Evolutionary conservation across 140 eudicot genomes (phyloP).

Genomic region (Stevia rebaudiana): DNA sequence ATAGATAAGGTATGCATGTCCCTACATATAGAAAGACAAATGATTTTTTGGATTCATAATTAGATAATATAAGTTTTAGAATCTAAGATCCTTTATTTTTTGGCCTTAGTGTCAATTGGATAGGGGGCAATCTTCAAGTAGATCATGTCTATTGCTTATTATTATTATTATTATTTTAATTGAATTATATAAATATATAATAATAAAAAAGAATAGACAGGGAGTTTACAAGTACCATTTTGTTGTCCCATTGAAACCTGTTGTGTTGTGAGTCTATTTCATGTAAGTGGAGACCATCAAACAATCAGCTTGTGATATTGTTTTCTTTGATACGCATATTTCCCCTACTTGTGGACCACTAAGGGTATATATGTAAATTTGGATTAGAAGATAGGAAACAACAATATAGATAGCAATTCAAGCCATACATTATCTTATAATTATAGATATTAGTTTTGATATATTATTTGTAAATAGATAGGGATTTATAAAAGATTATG

Average conservation of each 20-base stretch:
- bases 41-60: slow-evolving; percentile 10
- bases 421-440: slow-evolving; percentile 35
- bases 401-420: slow-evolving; percentile 28
- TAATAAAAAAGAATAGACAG: slow-evolving; percentile 21
- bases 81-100: slow-evolving; percentile 36
- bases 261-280: slow-evolving; percentile 25
- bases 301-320: slow-evolving; percentile 53
- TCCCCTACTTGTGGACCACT: slow-evolving; percentile 33
- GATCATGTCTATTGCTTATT: slow-evolving; percentile 24
- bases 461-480: neutral
- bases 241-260: slow-evolving; percentile 34
- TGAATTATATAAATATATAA: neutral
- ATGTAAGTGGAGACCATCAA: slow-evolving; percentile 40
- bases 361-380: neutral
- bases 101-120: slow-evolving; percentile 49
- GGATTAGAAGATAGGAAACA: slow-evolving; percentile 24
- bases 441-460: slow-evolving; percentile 9
- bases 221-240: slow-evolving; percentile 32
- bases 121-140: slow-evolving; percentile 47
- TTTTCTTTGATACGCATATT: slow-evolving; percentile 43
- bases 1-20: slow-evolving; percentile 18
- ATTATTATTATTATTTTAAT: neutral
- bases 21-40: slow-evolving; percentile 20
- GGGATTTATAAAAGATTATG: neutral
- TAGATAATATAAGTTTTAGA: neutral